Evolutionary conservation across 2,329 filamentous ascomycete genomes (phyloP), one percentile per base, ranked within the genome.

Genomic region (Calycina herbarum): DNA sequence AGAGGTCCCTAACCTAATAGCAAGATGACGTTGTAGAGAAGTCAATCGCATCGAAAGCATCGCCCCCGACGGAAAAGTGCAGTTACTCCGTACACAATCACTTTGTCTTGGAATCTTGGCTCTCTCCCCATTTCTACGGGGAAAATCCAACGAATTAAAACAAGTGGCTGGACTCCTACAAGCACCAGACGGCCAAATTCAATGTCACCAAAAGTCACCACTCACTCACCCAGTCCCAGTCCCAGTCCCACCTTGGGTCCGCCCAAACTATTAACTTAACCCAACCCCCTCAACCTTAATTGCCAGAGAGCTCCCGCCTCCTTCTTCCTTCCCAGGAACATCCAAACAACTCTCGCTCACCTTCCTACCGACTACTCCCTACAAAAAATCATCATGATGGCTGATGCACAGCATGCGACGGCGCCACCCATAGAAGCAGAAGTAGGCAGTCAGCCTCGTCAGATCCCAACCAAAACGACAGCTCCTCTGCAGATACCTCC

Each of bases 401-500:
- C 62, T 11, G 58, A 67, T 20, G 59, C 63, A 42, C 61, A 64
- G 48, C 57, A 24, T 13, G 57, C 48, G 56, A 48, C 61, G 24
- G 66, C 67, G 66, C 61, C 63, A 61, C 40, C 67, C 20, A 20
- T 24, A 24, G 27, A 57, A 24, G 54, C 54, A n/a, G 17, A 57
- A 24, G 54, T 29, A n/a, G 17, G 13, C 61, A 67, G 68, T 38
- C 68, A 73, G 62, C 72, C 73, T 68, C 70, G 65, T 63, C 64
- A 67, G 27, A 72, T 75, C 31, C 72, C 75, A 62, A 63, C 63
- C 59, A 69, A 68, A 54, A 66, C 65, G 40, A 45, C 63, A 38
- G 42, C 63, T 31, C 31, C 57, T 64, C 59, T 75, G 33, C 64
- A 72, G 45, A 72, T 73, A 31, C 68, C 69, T 54, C 66, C 69